phyloP scores from a whole-genome alignment of 352 stramenopile species.

The Thraustochytrium striatum region DNA sequence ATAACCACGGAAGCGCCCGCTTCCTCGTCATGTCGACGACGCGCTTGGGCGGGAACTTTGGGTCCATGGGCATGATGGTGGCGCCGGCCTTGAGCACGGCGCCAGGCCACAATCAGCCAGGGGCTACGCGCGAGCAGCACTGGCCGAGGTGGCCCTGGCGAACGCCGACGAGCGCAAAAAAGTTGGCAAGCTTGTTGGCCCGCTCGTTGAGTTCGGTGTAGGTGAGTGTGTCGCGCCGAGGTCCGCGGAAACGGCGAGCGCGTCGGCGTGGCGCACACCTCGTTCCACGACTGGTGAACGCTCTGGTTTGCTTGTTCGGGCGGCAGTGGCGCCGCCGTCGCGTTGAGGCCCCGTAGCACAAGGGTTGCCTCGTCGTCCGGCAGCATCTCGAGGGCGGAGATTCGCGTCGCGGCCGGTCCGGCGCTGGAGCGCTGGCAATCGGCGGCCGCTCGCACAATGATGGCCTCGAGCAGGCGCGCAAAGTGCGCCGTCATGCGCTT shows the following conservation, averaged over 20 bases:
- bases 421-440: background rate
- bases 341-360: conserved; percentile 17
- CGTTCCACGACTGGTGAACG: conserved; percentile 43
- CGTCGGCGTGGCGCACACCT: background rate
- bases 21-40: conserved; percentile 49
- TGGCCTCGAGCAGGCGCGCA: background rate
- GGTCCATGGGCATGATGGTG: conserved; percentile 45
- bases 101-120: conserved; percentile 41
- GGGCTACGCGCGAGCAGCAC: conserved; percentile 33
- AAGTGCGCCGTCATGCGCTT: conserved; percentile 9
- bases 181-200: conserved; percentile 49
- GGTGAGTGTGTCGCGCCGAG: conserved; percentile 29
- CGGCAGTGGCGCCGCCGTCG: background rate
- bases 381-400: conserved; percentile 15
- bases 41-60: conserved; percentile 41
- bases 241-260: conserved; percentile 13
- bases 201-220: conserved; percentile 47
- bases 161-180: conserved; percentile 34
- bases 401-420: background rate
- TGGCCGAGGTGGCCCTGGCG: background rate
- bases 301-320: background rate
- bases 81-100: conserved; percentile 49
- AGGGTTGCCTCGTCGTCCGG: background rate
- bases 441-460: background rate
- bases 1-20: background rate